Evolutionary conservation across 140 eudicot species (phyloP).

Genomic region (Senecio squalidus): DNA sequence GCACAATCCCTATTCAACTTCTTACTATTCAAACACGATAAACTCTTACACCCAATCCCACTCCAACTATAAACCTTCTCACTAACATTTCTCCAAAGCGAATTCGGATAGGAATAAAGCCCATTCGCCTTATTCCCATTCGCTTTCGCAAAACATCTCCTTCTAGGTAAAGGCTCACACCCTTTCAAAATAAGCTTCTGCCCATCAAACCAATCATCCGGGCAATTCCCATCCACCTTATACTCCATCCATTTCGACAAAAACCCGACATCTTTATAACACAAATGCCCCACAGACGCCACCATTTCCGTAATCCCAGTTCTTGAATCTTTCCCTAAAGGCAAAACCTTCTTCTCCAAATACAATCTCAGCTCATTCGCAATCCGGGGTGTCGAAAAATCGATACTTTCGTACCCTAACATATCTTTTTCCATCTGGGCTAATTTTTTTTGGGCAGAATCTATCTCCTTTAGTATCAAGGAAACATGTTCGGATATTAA

Average conservation of each 20-base stretch:
- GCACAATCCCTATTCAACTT: slow-evolving; percentile 79
- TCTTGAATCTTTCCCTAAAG: slow-evolving; percentile 87
- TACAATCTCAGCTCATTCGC: slow-evolving; percentile 59
- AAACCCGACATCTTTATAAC: slow-evolving; percentile 70
- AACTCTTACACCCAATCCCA: slow-evolving; percentile 84
- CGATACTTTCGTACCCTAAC: slow-evolving; percentile 80
- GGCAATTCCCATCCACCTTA: slow-evolving; percentile 66
- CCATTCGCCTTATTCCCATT: slow-evolving; percentile 61
- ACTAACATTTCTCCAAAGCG: slow-evolving; percentile 80
- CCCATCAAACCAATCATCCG: slow-evolving; percentile 86
- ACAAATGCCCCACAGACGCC: slow-evolving; percentile 91
- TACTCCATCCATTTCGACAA: slow-evolving; percentile 71
- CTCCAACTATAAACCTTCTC: slow-evolving; percentile 88
- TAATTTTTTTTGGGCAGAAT: slow-evolving; percentile 81
- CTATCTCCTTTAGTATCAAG: slow-evolving; percentile 79
- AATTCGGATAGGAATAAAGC: slow-evolving; percentile 64
- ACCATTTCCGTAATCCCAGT: slow-evolving; percentile 98
- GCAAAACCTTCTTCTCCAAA: slow-evolving; percentile 53
- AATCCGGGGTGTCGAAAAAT: slow-evolving; percentile 66
- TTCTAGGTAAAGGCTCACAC: slow-evolving; percentile 93
- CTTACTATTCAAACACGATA: slow-evolving; percentile 71
- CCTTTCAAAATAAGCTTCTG: slow-evolving; percentile 73
- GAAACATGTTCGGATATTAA: slow-evolving; percentile 81
- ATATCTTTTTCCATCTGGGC: slow-evolving; percentile 93
- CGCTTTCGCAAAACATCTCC: slow-evolving; percentile 73